A percentile compares a stretch with the other conserved stretches of the same genome.
Conservation (phyloP, 225 moss, liverwort and hornwort species). For the Pseudisothecium myosuroides region DNA sequence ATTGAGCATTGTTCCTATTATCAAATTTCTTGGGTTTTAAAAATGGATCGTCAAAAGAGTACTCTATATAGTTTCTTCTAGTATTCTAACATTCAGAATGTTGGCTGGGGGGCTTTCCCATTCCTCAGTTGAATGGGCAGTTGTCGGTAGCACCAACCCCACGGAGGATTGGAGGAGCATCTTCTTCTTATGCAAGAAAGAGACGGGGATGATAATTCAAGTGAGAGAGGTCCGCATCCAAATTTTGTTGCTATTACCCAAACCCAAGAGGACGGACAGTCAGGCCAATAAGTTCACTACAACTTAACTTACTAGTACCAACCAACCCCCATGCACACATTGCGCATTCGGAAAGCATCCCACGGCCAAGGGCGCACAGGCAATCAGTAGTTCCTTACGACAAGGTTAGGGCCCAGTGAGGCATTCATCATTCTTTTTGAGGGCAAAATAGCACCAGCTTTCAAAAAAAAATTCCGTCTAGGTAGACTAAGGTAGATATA, state of each 20-base stretch:
- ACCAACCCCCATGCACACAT: background rate
- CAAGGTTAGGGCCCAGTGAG: no score
- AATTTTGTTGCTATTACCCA: background rate
- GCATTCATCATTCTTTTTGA: no score
- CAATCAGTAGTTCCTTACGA: background rate
- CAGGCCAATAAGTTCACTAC: background rate
- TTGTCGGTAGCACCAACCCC: background rate
- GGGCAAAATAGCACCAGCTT: no score
- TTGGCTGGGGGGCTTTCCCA: background rate
- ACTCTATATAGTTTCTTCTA: no score
- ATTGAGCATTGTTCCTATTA: no score
- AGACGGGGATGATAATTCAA: background rate
- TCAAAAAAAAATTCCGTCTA: no score
- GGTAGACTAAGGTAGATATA: no score
- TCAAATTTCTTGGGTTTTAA: no score
- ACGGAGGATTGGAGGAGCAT: background rate
- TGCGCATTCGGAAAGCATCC: background rate
- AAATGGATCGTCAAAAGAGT: no score
- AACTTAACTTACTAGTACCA: background rate
- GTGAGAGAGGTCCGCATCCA: background rate
- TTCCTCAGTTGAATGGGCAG: background rate
- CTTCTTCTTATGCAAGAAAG: background rate
- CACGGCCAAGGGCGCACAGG: no score
- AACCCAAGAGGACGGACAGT: no score
- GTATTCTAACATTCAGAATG: background rate